phyloP scores from a whole-genome alignment of 257 asterid species.

The Leptodermis oblonga region DNA sequence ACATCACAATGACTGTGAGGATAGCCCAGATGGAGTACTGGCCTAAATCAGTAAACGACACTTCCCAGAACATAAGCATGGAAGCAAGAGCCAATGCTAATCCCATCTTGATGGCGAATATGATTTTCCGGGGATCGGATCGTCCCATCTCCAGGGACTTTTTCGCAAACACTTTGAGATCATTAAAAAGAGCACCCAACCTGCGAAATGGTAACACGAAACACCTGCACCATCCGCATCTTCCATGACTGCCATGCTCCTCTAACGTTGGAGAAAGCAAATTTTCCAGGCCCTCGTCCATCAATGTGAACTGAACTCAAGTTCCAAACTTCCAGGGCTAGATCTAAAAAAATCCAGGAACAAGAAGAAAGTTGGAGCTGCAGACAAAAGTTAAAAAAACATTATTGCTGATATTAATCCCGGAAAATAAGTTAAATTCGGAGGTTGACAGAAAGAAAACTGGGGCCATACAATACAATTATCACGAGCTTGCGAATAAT shows the following conservation, averaged over 20 bases:
- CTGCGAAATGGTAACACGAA: background rate
- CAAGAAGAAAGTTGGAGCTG: too few species aligned
- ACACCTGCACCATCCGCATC: slow-evolving; percentile 15
- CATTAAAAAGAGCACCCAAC: slow-evolving; percentile 7
- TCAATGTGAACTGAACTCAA: slow-evolving; percentile 9
- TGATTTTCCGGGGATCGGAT: slow-evolving; percentile 38
- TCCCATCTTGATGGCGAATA: slow-evolving; percentile 40
- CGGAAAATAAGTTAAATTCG: too few species aligned
- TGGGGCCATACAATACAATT: too few species aligned
- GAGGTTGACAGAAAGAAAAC: too few species aligned
- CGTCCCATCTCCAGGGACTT: slow-evolving; percentile 40
- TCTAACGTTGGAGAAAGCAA: slow-evolving; percentile 23
- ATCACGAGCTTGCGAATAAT: too few species aligned
- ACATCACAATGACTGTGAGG: slow-evolving; percentile 47
- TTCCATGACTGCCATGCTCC: slow-evolving; percentile 20
- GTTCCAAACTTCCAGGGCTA: background rate
- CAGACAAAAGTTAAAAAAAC: too few species aligned
- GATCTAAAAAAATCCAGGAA: background rate
- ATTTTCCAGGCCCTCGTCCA: slow-evolving; percentile 24
- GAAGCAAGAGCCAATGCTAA: slow-evolving; percentile 41
- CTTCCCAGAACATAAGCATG: slow-evolving; percentile 40
- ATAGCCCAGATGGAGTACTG: slow-evolving; percentile 52
- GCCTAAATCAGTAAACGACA: slow-evolving; percentile 29
- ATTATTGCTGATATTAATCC: too few species aligned
- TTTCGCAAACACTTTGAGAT: slow-evolving; percentile 18